Evolutionary conservation across 306 rosid genomes (phyloP).

Genomic region (Abrus precatorius): DNA sequence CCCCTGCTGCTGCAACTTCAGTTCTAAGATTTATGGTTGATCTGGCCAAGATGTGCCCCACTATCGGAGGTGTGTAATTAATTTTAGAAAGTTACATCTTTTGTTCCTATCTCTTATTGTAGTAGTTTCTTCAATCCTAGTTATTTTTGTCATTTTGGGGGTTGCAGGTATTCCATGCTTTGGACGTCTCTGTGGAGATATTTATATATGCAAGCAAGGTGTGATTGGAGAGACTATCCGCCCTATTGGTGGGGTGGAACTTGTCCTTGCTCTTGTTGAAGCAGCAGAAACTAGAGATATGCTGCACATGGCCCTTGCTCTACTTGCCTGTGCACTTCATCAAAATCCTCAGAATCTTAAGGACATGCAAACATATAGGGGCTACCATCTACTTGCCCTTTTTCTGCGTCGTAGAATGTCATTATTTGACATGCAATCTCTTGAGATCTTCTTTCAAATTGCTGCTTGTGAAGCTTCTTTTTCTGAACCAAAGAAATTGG

Average conservation of each 20-base stretch:
- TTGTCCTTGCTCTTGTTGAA: slow-evolving; percentile 92
- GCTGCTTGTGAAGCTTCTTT: slow-evolving; percentile 99
- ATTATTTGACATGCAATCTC: slow-evolving; percentile 95
- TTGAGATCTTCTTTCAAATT: slow-evolving; percentile 95
- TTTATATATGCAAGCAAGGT: slow-evolving; percentile 81
- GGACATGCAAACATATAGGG: slow-evolving; percentile 96
- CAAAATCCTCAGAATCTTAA: slow-evolving; percentile 92
- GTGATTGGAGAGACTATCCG: slow-evolving; percentile 89
- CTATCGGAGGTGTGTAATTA: slow-evolving; percentile 88
- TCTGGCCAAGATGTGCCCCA: slow-evolving; percentile 96
- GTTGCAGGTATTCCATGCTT: slow-evolving; percentile 95
- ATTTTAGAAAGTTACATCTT: slow-evolving; percentile 45
- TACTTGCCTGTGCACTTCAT: slow-evolving; percentile 90
- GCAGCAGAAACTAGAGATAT: slow-evolving; percentile 97
- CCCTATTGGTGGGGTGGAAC: slow-evolving; percentile 91
- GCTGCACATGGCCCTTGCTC: slow-evolving; percentile 93
- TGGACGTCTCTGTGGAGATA: slow-evolving; percentile 97
- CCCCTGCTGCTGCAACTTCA: slow-evolving; percentile 98
- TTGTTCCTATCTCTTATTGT: slow-evolving; percentile 28
- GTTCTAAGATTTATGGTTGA: slow-evolving; percentile 98
- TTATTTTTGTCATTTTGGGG: slow-evolving; percentile 41
- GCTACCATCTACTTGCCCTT: slow-evolving; percentile 95
- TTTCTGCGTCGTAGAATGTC: slow-evolving; percentile 92
- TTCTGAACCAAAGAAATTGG: slow-evolving; percentile 92
- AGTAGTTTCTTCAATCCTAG: slow-evolving; percentile 31